These are phyloP conservation scores for Globisporangium spiculum DNA, from an alignment of 352 stramenopile genomes.

Conservation along the genomic window DNA sequence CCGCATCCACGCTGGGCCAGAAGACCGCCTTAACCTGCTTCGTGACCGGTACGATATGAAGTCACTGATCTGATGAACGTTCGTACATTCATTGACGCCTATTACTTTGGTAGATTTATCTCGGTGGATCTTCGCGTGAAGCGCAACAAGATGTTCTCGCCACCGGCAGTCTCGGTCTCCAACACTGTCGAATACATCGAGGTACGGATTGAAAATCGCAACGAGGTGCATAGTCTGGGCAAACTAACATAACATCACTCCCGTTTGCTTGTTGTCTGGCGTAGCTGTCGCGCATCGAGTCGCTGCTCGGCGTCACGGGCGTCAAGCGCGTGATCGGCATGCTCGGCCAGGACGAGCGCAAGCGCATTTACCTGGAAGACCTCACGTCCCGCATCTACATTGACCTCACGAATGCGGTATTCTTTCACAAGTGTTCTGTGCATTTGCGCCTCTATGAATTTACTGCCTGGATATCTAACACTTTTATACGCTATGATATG, in stretches of 20 bases:
- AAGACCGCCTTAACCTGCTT: constrained; percentile 62
- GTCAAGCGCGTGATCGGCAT: constrained; percentile 81
- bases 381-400: constrained; percentile 80
- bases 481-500: not conserved
- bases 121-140: constrained; percentile 73
- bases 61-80: not conserved
- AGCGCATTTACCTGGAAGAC: constrained; percentile 77
- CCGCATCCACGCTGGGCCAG: constrained; percentile 52
- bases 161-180: constrained; percentile 50
- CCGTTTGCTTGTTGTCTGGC: not conserved
- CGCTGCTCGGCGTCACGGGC: constrained; percentile 74
- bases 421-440: not conserved
- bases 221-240: not conserved
- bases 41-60: constrained; percentile 39
- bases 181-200: constrained; percentile 72
- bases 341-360: constrained; percentile 81
- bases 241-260: not conserved
- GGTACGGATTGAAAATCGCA: constrained; percentile 17
- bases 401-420: constrained; percentile 64
- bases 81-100: not conserved
- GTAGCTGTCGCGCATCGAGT: constrained; percentile 85
- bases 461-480: not conserved
- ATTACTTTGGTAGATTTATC: constrained; percentile 37
- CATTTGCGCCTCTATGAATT: not conserved
- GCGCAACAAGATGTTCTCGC: constrained; percentile 80